phyloP scores from a whole-genome alignment of 305 asterid genomes.

The Fraxinus floribunda region DNA sequence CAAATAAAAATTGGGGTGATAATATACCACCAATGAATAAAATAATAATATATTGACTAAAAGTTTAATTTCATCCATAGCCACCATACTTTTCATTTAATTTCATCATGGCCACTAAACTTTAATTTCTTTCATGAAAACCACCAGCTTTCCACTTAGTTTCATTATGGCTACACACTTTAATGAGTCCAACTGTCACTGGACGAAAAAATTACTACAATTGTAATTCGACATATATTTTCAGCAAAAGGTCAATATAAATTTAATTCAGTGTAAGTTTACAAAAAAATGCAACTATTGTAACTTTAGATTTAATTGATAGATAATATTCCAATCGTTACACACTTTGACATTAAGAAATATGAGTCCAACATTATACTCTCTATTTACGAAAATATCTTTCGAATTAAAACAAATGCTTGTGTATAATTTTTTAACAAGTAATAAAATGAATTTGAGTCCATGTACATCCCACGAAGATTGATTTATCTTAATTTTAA shows the following conservation, averaged over 20 bases:
- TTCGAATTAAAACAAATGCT: too few species aligned
- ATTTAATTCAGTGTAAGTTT: background rate
- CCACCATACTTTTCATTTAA: background rate
- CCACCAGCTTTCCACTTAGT: background rate
- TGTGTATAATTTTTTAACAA: too few species aligned
- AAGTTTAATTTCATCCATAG: background rate
- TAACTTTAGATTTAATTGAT: background rate
- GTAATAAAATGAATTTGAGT: too few species aligned
- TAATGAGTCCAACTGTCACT: background rate
- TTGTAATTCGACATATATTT: background rate
- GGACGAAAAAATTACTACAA: background rate
- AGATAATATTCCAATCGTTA: too few species aligned
- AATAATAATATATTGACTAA: too few species aligned
- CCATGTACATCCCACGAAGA: too few species aligned
- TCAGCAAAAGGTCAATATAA: background rate
- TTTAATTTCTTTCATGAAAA: background rate
- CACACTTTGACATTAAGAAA: background rate
- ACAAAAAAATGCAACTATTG: background rate
- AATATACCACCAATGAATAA: too few species aligned
- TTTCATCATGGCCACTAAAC: background rate
- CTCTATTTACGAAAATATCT: too few species aligned
- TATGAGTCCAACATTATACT: too few species aligned
- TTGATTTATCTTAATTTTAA: too few species aligned
- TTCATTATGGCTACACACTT: background rate
- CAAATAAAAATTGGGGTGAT: too few species aligned